Conservation (phyloP, 805 yeast species). For the Sungouiozyma intestinalis region DNA sequence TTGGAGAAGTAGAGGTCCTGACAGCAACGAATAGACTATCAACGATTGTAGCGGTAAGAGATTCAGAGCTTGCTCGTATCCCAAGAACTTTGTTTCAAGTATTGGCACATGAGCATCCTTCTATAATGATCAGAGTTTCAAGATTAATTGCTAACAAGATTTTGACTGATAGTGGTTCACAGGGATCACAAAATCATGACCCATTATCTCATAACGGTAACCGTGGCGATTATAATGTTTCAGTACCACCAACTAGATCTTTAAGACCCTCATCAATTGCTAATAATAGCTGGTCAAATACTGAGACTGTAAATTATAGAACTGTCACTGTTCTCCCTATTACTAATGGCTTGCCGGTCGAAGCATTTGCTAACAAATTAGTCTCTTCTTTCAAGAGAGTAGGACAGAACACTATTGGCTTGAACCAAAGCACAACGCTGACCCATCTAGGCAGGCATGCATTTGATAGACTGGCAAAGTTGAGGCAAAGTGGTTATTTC, state of each 20-base stretch:
- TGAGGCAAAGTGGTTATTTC: conserved; percentile 81
- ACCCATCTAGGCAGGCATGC: conserved; percentile 84
- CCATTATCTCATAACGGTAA: conserved; percentile 8
- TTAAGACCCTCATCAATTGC: conserved; percentile 1
- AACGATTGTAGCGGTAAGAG: conserved; percentile 78
- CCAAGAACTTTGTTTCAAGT: conserved; percentile 85
- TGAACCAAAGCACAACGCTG: conserved; percentile 76
- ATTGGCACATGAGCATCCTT: conserved; percentile 73
- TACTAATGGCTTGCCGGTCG: conserved; percentile 71
- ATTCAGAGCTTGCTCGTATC: conserved; percentile 86
- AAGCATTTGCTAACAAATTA: conserved; percentile 69
- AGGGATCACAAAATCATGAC: conserved; percentile 5
- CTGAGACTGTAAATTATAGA: conserved; percentile 35
- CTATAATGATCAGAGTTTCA: conserved; percentile 82
- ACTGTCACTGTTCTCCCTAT: conserved; percentile 82
- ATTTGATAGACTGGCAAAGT: conserved; percentile 74
- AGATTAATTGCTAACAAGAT: conserved; percentile 67
- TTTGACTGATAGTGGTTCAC: conserved; percentile 11
- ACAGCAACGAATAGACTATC: conserved; percentile 63
- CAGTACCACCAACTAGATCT: conserved; percentile 25
- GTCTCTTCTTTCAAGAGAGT: conserved; percentile 61
- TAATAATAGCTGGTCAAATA: conserved; percentile 2
- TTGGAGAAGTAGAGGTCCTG: conserved; percentile 91
- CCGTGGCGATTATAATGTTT: conserved; percentile 22
- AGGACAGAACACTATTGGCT: conserved; percentile 61